Evolutionary conservation across 2,329 filamentous ascomycete species (phyloP), one percentile per base, ranked within the genome.

Genomic region (Cadophora sp.): DNA sequence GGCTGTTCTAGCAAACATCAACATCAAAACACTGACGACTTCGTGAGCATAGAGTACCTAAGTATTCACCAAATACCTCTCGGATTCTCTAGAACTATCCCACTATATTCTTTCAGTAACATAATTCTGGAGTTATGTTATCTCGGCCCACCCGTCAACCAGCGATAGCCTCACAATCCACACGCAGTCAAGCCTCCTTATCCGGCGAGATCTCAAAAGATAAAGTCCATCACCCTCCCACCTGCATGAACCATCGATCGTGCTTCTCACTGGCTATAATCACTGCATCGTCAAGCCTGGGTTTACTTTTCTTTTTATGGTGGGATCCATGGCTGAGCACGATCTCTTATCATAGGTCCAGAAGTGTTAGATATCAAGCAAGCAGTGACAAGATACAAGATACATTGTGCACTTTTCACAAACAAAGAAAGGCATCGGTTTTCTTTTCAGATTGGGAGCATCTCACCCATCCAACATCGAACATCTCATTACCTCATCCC

Each of bases 401-500:
- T n/a, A n/a, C n/a, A n/a, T n/a, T n/a, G n/a, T n/a, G 27, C 27
- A 30, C 27, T 6, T 11, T 2, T 39, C 36, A 8, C 4, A 51
- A 30, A 53, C 24, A 53, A 53, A 53, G 47, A 27, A 24, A 24
- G 14, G 2, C 20, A 30, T 27, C 4, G 14, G 9, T 50, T 50
- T 20, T 11, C 36, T 39, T 13, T 39, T 39, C 27, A 8, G 36
- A 11, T 39, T 39, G 8, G 11, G 36, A 39, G 36, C 50, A 33
- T 53, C 27, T 5, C 50, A 53, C 4, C 27, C 27, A 30, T 30
- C 27, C 4, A 30, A 30, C 27, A 53, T 30, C 27, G 27, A 30
- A 30, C 27, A 53, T 53, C 27, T 16, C 50, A 53, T 53, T 53
- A 53, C 50, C 50, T 53, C 50, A 53, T 53, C 16, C 50, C 48